Base-by-base conservation (phyloP, 2,329 filamentous ascomycete genomes). In the Teratosphaeria viscida region DNA sequence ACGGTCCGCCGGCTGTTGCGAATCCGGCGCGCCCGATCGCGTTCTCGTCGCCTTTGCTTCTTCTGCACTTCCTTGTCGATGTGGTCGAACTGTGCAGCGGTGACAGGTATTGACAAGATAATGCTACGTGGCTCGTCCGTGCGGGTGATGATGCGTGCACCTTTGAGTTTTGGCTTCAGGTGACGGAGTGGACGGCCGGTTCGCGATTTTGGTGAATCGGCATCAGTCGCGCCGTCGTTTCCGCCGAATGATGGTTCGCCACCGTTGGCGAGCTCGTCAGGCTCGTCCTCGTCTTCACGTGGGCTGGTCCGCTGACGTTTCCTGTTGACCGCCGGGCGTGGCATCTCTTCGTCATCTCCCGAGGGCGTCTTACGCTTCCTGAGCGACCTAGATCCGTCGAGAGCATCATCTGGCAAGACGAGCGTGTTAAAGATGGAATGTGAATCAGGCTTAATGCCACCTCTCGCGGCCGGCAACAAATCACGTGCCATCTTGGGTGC, bases 281-380 rank as follows among this genome's bases (percentile, higher is more conserved):
- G 35, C 29, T 62, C 60, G 54, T 66, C 62, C 16, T 62, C 64
- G n/a, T 61, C 61, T 19, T 66, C 69, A 39, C 60, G 66, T 8
- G 53, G 23, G 52, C 58, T 52, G 55, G 57, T 19, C 59, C 61
- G 29, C 71, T 71, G 5, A 71, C 69, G 32, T 71, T 70, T 19
- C 71, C 72, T 11, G 65, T 57, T 26, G 26, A 69, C 72, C 11
- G 63, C 58, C 58, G 57, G 68, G 57, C 74, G 69, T 52, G 68
- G 66, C 16, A 76, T 57, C 29, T 71, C 68, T 14, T 73, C 74
- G 16, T 77, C 77, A 65, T 87, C 80, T 63, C 89, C 78, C 60
- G 84, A 82, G 2, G 88, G 87, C 1, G 89, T 90, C 19, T 89
- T 86, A 73, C 92, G 95, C 58, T 92, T 85, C 61, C 92, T 83